Evolutionary conservation across 2,329 filamentous ascomycete genomes (phyloP).

Genomic region (Penicillium sp.): DNA sequence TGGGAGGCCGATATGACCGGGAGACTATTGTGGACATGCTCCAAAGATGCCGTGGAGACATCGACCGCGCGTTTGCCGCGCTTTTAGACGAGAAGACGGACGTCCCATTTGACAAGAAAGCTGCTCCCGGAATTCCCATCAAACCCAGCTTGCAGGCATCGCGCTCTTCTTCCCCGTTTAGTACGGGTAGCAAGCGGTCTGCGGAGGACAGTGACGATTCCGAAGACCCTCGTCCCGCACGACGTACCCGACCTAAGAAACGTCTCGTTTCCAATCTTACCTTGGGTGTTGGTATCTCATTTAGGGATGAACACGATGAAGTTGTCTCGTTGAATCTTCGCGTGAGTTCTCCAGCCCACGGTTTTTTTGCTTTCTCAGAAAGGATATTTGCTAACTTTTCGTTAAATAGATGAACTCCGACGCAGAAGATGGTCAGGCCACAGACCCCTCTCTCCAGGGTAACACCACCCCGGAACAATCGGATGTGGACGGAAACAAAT

Average conservation of each 20-base stretch:
- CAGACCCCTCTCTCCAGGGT: slow-evolving; percentile 1
- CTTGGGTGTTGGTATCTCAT: slow-evolving; percentile 36
- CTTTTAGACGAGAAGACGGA: slow-evolving; percentile 48
- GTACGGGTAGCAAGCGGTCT: slow-evolving; percentile 43
- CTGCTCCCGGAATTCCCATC: slow-evolving; percentile 25
- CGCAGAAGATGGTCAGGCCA: slow-evolving; percentile 14
- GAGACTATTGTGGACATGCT: slow-evolving; percentile 53
- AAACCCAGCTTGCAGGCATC: slow-evolving; percentile 38
- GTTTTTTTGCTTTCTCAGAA: background rate
- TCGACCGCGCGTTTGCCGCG: slow-evolving; percentile 53
- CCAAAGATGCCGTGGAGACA: slow-evolving; percentile 53
- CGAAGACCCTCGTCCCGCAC: slow-evolving; percentile 33
- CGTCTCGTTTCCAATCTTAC: slow-evolving; percentile 39
- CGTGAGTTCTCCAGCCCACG: slow-evolving; percentile 19
- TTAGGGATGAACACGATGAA: slow-evolving; percentile 39
- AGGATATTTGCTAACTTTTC: background rate
- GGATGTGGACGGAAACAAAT: slow-evolving; percentile 4
- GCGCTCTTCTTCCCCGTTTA: slow-evolving; percentile 43
- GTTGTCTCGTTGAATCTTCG: slow-evolving; percentile 38
- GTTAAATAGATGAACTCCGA: slow-evolving; percentile 17
- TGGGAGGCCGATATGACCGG: slow-evolving; percentile 52
- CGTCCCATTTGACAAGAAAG: slow-evolving; percentile 21
- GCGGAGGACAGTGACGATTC: slow-evolving; percentile 41
- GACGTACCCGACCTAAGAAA: slow-evolving; percentile 30
- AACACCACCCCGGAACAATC: slow-evolving; percentile 9